Evolutionary conservation across 768 basidiomycete genomes (phyloP).

Genomic region (Tylopilus subfusipes): DNA sequence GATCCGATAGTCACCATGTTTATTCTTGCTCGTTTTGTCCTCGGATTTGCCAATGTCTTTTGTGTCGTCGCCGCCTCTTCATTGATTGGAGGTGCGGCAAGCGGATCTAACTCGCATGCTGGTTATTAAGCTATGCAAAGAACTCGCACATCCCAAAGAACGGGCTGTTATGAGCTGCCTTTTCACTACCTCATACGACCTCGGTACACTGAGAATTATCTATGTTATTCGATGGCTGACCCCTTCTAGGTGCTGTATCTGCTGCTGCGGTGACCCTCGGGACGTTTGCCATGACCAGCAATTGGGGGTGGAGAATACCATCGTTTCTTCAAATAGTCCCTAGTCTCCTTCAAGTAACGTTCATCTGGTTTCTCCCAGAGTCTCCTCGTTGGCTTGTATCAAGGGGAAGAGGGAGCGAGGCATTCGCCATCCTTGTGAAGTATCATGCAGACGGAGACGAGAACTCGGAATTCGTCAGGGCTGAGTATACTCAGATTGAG

Average conservation of each 20-base stretch:
- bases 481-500: slow-evolving; percentile 55
- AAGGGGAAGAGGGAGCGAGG: slow-evolving; percentile 49
- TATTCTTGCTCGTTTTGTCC: slow-evolving; percentile 13
- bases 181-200: not conserved
- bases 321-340: slow-evolving; percentile 54
- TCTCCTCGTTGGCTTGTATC: slow-evolving; percentile 63
- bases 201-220: slow-evolving; percentile 8
- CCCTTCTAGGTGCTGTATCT: slow-evolving; percentile 1
- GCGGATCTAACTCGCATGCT: too few relatives aligned
- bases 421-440: slow-evolving; percentile 44
- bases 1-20: slow-evolving; percentile 4
- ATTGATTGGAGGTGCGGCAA: slow-evolving; percentile 15
- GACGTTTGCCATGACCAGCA: slow-evolving; percentile 53
- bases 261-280: slow-evolving; percentile 57
- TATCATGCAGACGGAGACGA: slow-evolving; percentile 60
- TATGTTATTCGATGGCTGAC: too few relatives aligned
- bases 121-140: not conserved
- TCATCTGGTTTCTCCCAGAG: slow-evolving; percentile 58
- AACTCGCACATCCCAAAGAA: slow-evolving; percentile 17
- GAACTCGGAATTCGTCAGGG: slow-evolving; percentile 50
- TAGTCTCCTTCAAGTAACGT: slow-evolving; percentile 46
- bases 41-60: slow-evolving; percentile 1
- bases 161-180: not conserved
- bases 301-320: slow-evolving; percentile 68
- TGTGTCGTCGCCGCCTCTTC: slow-evolving; percentile 16